phyloP scores from a whole-genome alignment of 1,284 basidiomycete genomes.

The Ceratorhiza oryzae-sativae region DNA sequence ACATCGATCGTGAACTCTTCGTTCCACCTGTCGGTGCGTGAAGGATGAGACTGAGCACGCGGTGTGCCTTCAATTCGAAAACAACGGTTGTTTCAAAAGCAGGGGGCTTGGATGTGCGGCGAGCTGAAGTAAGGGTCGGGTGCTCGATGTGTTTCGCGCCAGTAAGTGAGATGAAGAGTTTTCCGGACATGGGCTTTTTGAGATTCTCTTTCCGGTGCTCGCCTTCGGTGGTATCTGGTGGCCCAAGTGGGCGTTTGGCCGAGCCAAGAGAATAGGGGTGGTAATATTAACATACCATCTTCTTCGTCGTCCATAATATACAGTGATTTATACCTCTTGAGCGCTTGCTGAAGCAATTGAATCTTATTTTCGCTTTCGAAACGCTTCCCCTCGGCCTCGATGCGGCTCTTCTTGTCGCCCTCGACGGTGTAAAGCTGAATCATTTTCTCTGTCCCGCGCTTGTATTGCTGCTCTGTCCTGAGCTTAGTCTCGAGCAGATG shows the following conservation, averaged over 20 bases:
- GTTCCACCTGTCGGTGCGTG: slow-evolving; percentile 95
- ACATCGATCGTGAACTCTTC: slow-evolving; percentile 97
- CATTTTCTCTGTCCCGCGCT: slow-evolving; percentile 99
- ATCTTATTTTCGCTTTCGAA: slow-evolving; percentile 97
- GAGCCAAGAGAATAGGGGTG: background rate
- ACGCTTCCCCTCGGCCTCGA: slow-evolving; percentile 92
- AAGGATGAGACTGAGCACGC: slow-evolving; percentile 89
- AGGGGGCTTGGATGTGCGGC: slow-evolving; percentile 77
- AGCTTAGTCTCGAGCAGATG: slow-evolving; percentile 99
- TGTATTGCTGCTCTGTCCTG: slow-evolving; percentile 98
- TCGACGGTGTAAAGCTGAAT: slow-evolving; percentile 92
- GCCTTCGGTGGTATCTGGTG: slow-evolving; percentile 59
- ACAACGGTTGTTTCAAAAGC: slow-evolving; percentile 86
- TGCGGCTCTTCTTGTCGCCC: slow-evolving; percentile 91
- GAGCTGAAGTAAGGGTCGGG: slow-evolving; percentile 51
- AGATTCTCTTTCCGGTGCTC: slow-evolving; percentile 90
- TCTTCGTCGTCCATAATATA: slow-evolving; percentile 92
- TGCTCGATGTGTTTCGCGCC: slow-evolving; percentile 95
- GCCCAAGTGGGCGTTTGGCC: background rate
- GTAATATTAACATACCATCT: slow-evolving; percentile 61
- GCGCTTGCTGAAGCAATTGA: slow-evolving; percentile 86
- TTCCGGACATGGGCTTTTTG: slow-evolving; percentile 93
- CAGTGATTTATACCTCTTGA: slow-evolving; percentile 96
- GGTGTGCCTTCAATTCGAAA: slow-evolving; percentile 97
- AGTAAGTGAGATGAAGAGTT: slow-evolving; percentile 87